Conservation (phyloP, 2,329 filamentous ascomycete genomes). For the Beauveria caledonica region DNA sequence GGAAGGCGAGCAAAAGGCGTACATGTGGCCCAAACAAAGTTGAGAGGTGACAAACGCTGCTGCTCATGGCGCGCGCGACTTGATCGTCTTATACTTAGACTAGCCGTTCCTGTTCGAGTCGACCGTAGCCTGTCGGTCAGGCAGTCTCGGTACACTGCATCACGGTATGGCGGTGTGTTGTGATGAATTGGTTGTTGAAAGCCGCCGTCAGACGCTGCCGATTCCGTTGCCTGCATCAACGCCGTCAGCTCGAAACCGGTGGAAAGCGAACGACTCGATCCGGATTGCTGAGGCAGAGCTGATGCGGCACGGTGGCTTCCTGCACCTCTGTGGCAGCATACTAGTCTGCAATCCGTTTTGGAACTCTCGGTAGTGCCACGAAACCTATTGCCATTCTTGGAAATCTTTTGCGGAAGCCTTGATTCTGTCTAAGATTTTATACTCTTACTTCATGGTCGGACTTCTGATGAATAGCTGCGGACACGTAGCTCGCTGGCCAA, state of each 20-base stretch:
- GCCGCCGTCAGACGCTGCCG: background rate
- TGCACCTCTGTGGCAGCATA: no score
- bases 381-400: no score
- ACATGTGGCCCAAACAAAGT: background rate
- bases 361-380: no score
- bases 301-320: no score
- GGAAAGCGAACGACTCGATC: background rate
- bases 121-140: no score
- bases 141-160: background rate
- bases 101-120: background rate
- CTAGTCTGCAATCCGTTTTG: no score
- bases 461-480: no score
- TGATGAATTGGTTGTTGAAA: background rate
- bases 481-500: no score
- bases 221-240: background rate
- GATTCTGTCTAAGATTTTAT: no score
- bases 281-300: background rate
- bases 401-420: background rate
- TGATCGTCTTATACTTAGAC: background rate
- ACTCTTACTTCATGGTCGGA: no score
- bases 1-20: background rate
- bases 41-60: background rate
- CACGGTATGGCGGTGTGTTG: background rate
- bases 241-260: background rate
- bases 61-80: background rate